Base-by-base conservation (phyloP, 495 filamentous ascomycete genomes). In the Penicillium atrosanguineum region DNA sequence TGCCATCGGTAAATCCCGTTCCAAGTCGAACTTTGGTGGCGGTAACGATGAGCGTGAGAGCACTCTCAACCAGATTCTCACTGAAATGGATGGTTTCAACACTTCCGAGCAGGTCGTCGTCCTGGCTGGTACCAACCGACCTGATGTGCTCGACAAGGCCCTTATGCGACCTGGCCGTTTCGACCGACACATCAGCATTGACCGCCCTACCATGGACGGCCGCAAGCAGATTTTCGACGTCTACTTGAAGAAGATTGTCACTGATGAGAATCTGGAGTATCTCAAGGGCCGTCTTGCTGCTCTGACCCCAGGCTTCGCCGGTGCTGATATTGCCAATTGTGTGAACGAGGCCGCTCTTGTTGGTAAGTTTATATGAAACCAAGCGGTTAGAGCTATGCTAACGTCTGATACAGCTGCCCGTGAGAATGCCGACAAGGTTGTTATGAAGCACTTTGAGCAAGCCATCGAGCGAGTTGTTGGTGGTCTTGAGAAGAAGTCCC, bases 51-150 rank as follows among this genome's bases (percentile, higher is more conserved):
- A 98, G 76, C 84, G 94, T 62, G 94, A 98, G 69, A 88, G 87
- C 43, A 98, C 94, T 1, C 84, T 98, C 38, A 98, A 98, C 69
- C 94, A 98, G 73, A 96, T 98, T 52, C 79, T 98, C 45, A 98
- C 94, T 0, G 95, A 98, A 68, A 98, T 98, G 94, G 94, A 98
- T 68, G 94, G 94, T 47, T 97, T 97, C 83, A 97, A 97, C 66
- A 97, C 94, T 8, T 83, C 88, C 1, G 94, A 98, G 61, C 95
- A 97, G 74, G 88, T 98, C 29, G 93, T 97, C 50, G 94, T 98
- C n/a, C 82, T 98, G 50, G 94, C 94, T 42, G 94, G 95, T 76
- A 98, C 94, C 37, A 97, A 97, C 71, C 79, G 94, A 69, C 85
- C 91, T 26, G 94, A 97, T 69, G 83, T 97, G 46, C 84, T 98